A percentile compares a stretch with the other conserved stretches of the same genome.
Conservation (phyloP, 495 filamentous ascomycete species). For the Talaromyces nanjingensis region DNA sequence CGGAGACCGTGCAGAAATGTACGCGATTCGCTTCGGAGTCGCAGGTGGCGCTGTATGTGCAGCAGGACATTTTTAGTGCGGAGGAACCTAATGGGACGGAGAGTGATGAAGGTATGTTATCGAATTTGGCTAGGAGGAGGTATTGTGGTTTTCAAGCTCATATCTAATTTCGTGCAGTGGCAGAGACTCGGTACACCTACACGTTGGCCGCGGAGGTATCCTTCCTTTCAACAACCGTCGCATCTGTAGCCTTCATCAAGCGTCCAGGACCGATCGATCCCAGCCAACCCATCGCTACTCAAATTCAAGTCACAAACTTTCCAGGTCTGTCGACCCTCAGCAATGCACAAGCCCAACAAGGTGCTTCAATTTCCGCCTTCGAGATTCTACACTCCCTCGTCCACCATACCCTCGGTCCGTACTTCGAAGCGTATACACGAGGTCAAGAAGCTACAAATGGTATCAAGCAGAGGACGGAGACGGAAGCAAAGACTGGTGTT, state of each 20-base stretch:
- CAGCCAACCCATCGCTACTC: constrained; percentile 64
- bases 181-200: constrained; percentile 55
- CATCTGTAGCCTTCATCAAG: constrained; percentile 85
- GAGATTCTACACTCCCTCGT: constrained; percentile 84
- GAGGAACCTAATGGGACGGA: constrained; percentile 43
- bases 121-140: not conserved
- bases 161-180: constrained; percentile 14
- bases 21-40: constrained; percentile 82
- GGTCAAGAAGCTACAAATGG: constrained; percentile 63
- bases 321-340: constrained; percentile 66
- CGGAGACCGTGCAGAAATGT: constrained; percentile 80
- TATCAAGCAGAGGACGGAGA: constrained; percentile 63
- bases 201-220: constrained; percentile 74
- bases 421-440: constrained; percentile 92
- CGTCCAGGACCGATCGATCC: constrained; percentile 80
- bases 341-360: constrained; percentile 57
- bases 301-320: constrained; percentile 87
- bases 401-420: constrained; percentile 80
- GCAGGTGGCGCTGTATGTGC: constrained; percentile 81
- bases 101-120: constrained; percentile 35
- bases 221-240: constrained; percentile 67
- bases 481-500: constrained; percentile 86
- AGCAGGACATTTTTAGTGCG: constrained; percentile 65
- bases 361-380: constrained; percentile 71
- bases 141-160: not conserved